Evolutionary conservation across 306 rosid genomes (phyloP), one percentile per base, ranked within the genome.

Genomic region (Datisca glomerata): DNA sequence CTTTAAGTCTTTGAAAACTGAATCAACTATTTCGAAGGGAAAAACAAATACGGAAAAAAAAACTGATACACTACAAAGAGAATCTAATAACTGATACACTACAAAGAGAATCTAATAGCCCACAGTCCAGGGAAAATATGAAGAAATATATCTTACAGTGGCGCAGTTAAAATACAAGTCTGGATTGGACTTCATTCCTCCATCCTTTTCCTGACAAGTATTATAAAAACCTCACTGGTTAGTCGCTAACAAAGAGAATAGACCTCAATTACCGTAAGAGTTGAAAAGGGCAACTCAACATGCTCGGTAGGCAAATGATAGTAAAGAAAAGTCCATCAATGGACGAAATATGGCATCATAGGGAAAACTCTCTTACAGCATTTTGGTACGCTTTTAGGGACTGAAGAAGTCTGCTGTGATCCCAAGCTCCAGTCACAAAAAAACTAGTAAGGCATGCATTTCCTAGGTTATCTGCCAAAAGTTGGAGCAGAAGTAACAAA

Each of bases 371-470:
- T 77, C 93, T 84, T 73, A 83, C 95, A 43, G 97, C 91, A 64
- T 83, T 89, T 68, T 89, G 97, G 73, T 83, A 89, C 54, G 97
- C 97, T 71, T 74, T 89, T 29, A 72, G 67, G 62, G 95, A 89
- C 67, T 80, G 83, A 68, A 58, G 57, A 67, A 89, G 95, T 57
- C 72, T 89, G 64, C 59, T 48, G 45, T 89, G 95, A 74, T 89
- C 84, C 86, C 86, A 89, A 56, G 95, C 71, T 68, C 97, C 97
- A 41, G 83, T 74, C 48, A 77, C 91, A 58, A 84, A 80, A 64
- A 80, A 89, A 62, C 91, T 77, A 34, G 95, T 77, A 47, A 89
- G 91, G 69, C 75, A 89, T 20, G 93, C 97, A 63, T 89, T 84
- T 63, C 97, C 91, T 52, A 89, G 93, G 57, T 80, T 83, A 59